Percentiles rank a stretch among this genome's conserved stretches.
Evolutionary conservation across 2,329 filamentous ascomycete species (phyloP).

Genomic region (Metarhizium guizhouense): DNA sequence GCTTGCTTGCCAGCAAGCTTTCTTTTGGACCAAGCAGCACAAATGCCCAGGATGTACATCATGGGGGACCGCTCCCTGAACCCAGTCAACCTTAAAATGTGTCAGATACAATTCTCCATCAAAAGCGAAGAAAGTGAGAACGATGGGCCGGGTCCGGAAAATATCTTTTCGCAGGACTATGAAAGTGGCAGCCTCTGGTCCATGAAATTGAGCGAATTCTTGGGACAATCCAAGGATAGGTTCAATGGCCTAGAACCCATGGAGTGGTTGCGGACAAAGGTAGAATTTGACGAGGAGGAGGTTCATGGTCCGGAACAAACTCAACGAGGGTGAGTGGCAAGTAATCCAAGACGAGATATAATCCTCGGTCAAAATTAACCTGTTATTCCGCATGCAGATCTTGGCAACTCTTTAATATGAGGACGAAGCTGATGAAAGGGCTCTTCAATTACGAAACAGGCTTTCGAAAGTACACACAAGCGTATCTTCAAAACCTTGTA

Average conservation of each 20-base stretch:
- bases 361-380: neutral
- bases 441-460: conserved; percentile 58
- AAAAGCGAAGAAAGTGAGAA: conserved; percentile 25
- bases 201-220: conserved; percentile 35
- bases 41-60: conserved; percentile 59
- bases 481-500: conserved; percentile 53
- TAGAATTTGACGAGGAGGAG: conserved; percentile 53
- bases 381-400: conserved; percentile 27
- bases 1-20: conserved; percentile 56
- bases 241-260: conserved; percentile 21
- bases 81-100: conserved; percentile 31
- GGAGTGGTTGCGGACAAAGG: conserved; percentile 52
- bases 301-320: conserved; percentile 44
- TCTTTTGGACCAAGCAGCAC: conserved; percentile 46
- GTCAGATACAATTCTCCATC: conserved; percentile 56
- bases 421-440: conserved; percentile 65
- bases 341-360: neutral
- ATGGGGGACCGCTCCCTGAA: conserved; percentile 45
- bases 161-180: conserved; percentile 44
- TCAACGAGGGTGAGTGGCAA: conserved; percentile 38
- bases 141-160: conserved; percentile 17
- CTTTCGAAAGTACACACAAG: conserved; percentile 50
- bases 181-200: conserved; percentile 28
- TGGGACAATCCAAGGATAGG: conserved; percentile 16
- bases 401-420: conserved; percentile 57